Evolutionary conservation across 805 yeast species (phyloP).

Genomic region (Saccharomyces mikatae): DNA sequence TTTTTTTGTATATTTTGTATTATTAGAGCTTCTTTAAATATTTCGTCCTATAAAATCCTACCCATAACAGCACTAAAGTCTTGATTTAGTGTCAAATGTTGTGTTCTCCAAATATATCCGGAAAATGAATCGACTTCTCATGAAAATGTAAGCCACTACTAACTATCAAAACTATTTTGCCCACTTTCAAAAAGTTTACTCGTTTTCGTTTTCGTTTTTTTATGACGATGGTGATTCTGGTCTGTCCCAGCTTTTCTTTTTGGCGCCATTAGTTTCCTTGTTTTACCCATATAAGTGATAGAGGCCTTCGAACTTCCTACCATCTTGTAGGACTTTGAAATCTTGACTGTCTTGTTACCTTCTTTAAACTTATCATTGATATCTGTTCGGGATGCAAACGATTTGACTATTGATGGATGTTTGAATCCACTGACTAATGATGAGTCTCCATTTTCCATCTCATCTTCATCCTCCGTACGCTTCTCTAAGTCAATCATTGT

Average conservation of each 20-base stretch:
- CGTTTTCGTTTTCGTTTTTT: neutral
- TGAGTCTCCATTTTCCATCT: slow-evolving; percentile 2
- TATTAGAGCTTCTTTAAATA: neutral
- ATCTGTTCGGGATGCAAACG: slow-evolving; percentile 36
- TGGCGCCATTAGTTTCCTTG: slow-evolving; percentile 27
- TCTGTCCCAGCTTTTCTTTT: slow-evolving; percentile 5
- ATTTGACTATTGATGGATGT: slow-evolving; percentile 38
- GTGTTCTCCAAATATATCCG: neutral
- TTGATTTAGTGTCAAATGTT: neutral
- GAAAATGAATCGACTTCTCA: neutral
- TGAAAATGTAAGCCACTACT: neutral
- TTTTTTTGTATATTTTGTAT: neutral
- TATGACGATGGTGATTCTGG: neutral
- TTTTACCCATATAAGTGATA: slow-evolving; percentile 44
- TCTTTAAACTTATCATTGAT: slow-evolving; percentile 36
- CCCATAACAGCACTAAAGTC: neutral
- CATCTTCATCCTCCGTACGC: slow-evolving; percentile 1
- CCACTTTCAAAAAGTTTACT: slow-evolving; percentile 14
- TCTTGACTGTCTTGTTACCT: slow-evolving; percentile 40
- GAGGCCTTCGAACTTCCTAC: slow-evolving; percentile 52
- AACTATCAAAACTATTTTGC: slow-evolving; percentile 17
- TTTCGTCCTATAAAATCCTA: neutral
- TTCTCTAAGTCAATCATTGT: neutral
- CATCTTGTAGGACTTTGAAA: slow-evolving; percentile 45
- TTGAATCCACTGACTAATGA: slow-evolving; percentile 19